phyloP scores from a whole-genome alignment of 441 rosid genomes.

The Omphalea diandra region DNA sequence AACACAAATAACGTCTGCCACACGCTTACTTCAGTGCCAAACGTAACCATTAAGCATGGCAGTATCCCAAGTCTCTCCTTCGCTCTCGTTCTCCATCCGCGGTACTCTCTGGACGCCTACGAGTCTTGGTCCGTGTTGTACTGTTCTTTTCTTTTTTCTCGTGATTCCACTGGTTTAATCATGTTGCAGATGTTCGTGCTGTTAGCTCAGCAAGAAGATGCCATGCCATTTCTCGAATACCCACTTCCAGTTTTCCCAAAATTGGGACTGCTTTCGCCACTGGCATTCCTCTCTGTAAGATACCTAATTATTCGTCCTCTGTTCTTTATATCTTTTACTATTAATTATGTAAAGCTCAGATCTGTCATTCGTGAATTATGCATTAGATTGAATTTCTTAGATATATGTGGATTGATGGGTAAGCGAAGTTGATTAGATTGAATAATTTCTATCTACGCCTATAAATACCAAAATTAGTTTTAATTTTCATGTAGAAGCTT shows the following conservation, averaged over 20 bases:
- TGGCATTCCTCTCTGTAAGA: conserved; percentile 58
- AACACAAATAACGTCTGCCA: too few relatives aligned
- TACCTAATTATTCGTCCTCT: neutral
- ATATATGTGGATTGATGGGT: neutral
- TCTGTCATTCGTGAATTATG: neutral
- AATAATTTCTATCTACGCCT: neutral
- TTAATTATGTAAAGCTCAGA: neutral
- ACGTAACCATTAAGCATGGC: conserved; percentile 10
- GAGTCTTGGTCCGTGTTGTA: too few relatives aligned
- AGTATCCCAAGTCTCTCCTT: conserved; percentile 24
- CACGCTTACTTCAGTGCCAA: neutral
- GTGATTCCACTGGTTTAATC: neutral
- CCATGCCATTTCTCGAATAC: conserved; percentile 27
- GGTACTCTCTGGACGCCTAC: too few relatives aligned
- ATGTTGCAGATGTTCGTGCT: conserved; percentile 38
- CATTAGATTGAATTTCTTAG: neutral
- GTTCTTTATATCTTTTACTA: neutral
- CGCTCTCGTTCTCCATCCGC: conserved; percentile 29
- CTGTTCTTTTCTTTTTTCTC: too few relatives aligned
- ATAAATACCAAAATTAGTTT: too few relatives aligned
- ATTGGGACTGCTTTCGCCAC: conserved; percentile 41
- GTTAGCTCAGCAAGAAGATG: conserved; percentile 29
- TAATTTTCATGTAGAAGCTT: too few relatives aligned
- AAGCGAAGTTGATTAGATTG: neutral
- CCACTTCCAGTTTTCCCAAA: conserved; percentile 32